Conservation (phyloP, 805 yeast genomes). For the Spathaspora gorwiae region DNA sequence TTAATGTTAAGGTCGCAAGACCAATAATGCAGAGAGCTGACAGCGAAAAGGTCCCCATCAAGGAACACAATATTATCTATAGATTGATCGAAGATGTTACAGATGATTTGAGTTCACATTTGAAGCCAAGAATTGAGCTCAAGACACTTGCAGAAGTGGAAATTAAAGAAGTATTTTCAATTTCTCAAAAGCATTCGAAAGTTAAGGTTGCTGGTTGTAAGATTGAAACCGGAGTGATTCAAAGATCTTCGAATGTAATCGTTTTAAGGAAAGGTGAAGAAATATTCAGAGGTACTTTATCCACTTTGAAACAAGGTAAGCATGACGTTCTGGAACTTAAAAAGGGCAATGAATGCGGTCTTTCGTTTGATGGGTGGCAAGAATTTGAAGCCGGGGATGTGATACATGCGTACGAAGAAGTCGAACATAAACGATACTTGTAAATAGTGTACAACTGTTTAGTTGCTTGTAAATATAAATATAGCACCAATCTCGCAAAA, state of each 20-base stretch:
- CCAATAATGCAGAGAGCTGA: constrained; percentile 58
- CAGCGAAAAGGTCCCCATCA: constrained; percentile 50
- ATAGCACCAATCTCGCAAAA: neutral
- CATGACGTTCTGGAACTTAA: constrained; percentile 72
- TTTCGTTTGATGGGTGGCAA: constrained; percentile 65
- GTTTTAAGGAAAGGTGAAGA: constrained; percentile 50
- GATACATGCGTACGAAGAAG: constrained; percentile 69
- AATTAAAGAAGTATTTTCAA: constrained; percentile 67
- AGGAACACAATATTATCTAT: constrained; percentile 76
- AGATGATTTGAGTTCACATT: constrained; percentile 49
- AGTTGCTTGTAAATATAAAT: neutral
- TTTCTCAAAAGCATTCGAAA: constrained; percentile 54
- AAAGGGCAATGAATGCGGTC: constrained; percentile 90
- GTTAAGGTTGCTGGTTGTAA: constrained; percentile 83
- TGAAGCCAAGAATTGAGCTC: constrained; percentile 64
- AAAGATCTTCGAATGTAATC: constrained; percentile 53
- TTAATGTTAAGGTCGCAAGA: constrained; percentile 68
- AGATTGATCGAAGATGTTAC: constrained; percentile 83
- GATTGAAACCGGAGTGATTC: constrained; percentile 64
- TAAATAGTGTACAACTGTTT: constrained; percentile 11
- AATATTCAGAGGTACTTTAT: constrained; percentile 54
- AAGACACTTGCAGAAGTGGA: constrained; percentile 64
- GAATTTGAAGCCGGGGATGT: constrained; percentile 71
- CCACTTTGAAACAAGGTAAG: constrained; percentile 75
- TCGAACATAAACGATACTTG: constrained; percentile 36